Evolutionary conservation across 805 yeast species (phyloP), one percentile per base, ranked within the genome.

Genomic region (Candida loeiensis): DNA sequence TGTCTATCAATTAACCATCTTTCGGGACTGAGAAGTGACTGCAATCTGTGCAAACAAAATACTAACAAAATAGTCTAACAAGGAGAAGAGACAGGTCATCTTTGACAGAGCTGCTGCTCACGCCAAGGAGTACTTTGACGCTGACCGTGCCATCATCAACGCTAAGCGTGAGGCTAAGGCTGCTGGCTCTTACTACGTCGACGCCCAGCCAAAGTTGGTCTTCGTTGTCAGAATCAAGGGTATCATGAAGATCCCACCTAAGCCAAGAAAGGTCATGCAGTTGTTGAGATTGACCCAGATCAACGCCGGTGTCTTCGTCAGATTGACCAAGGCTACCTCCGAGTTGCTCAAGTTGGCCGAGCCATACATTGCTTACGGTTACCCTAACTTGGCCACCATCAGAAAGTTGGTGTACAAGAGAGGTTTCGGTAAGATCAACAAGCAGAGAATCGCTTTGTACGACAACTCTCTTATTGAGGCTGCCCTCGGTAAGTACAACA

Each of bases 161-260:
- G 95, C 95, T 63, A 82, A 82, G 80, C 87, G 96, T 74, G 87
- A 85, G 54, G 96, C 96, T 59, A 86, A 85, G 80, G 90, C 91
- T 71, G 74, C 81, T 65, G 95, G 95, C 72, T 82, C 93, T 64
- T 86, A 82, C 88, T 90, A 82, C 79, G 95, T 88, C 62, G 88
- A 82, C 65, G 96, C 95, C 72, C 91, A 90, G 81, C 80, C 82
- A 65, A 89, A 87, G 76, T 84, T 90, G 65, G 95, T 87, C 56
- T 88, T 90, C 72, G 95, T 90, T 66, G 81, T 90, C 73, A 88
- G 98, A 85, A 90, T 90, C 83, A 90, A 90, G 91, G 97, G 97
- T 90, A 87, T 90, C 73, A 85, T 79, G 90, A 90, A 89, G 85
- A 88, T 90, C 63, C 86, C 96, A 67, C 96, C 97, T 66, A 90